Base-by-base conservation (phyloP, 441 rosid species). In the Jatropha multifida region DNA sequence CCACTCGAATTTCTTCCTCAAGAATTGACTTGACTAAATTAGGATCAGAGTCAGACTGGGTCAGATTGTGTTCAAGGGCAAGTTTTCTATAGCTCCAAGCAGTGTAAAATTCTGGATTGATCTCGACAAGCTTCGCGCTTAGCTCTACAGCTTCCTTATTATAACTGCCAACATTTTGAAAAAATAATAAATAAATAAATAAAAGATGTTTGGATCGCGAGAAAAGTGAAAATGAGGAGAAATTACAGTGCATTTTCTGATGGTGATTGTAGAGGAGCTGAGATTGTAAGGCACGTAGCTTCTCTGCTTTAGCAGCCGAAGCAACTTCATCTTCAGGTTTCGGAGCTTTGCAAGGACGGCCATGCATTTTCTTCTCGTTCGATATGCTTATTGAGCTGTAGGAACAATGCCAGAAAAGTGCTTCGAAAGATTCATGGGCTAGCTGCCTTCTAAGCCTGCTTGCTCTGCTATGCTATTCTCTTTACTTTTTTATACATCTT, bases 61-160 rank as follows among this genome's bases (percentile, higher is more conserved):
- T 73, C 74, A 92, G 78, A 58, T 56, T 40, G 69, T 83, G 79
- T 74, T 87, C 81, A n/a, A 88, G 85, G 2, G 96, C 96, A 44
- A 93, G 97, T 79, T 93, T 95, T 48, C 96, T 78, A 59, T 90
- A 95, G 80, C 92, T 95, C 99, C 98, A 95, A 0, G 92, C 96
- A 1, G 97, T 95, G 85, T 93, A 90, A 0, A 82, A 84, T 80
- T 95, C 98, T 2, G 96, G 97, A 74, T 95, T 95, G 82, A 83
- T 88, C 82, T 88, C 94, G 6, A 93, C 76, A 74, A 95, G 95
- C 86, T 88, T 89, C 7, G 92, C 84, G 85, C 98, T 95, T 11
- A 88, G 60, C 52, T 92, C 85, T 60, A 95, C 65, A 23, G 98
- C 98, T 84, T 93, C 96, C 78, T 88, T 74, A 23, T 90, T 86